Percentiles rank a stretch among this genome's conserved stretches.
Evolutionary conservation across 2,329 filamentous ascomycete genomes (phyloP).

Genomic region (Paraphoma chrysanthemicola): DNA sequence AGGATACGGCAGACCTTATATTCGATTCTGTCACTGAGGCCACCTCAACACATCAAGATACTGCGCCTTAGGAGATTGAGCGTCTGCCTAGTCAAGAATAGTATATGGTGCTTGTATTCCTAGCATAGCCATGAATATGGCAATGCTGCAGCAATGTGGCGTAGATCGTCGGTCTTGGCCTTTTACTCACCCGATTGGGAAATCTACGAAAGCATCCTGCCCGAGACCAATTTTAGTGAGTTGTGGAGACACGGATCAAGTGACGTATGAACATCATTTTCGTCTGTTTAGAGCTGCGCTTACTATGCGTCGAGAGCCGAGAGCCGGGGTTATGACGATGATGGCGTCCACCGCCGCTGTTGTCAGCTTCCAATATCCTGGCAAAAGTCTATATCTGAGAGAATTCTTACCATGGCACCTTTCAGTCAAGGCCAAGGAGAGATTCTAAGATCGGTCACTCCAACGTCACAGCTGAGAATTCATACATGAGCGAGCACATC

Average conservation of each 20-base stretch:
- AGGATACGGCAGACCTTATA: neutral
- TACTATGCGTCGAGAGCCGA: too few relatives aligned
- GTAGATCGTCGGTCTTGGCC: neutral
- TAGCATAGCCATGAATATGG: neutral
- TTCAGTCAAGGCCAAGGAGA: too few relatives aligned
- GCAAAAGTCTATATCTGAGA: too few relatives aligned
- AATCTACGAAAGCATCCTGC: neutral
- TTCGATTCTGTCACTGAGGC: neutral
- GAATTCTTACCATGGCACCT: too few relatives aligned
- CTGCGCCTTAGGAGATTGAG: neutral
- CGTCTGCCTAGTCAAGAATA: neutral
- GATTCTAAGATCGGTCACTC: too few relatives aligned
- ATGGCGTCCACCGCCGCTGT: too few relatives aligned
- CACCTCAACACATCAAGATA: neutral
- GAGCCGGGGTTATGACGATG: too few relatives aligned
- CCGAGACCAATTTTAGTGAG: neutral
- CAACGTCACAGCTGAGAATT: too few relatives aligned
- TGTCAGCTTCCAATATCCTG: too few relatives aligned
- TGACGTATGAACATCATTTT: too few relatives aligned
- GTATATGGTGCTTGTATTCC: neutral
- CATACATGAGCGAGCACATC: neutral
- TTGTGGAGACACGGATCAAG: neutral
- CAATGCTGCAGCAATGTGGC: neutral
- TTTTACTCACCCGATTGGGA: neutral
- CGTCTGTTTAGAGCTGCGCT: too few relatives aligned